Conservation (phyloP, 2,329 filamentous ascomycete genomes). For the Pyrenophora seminiperda region DNA sequence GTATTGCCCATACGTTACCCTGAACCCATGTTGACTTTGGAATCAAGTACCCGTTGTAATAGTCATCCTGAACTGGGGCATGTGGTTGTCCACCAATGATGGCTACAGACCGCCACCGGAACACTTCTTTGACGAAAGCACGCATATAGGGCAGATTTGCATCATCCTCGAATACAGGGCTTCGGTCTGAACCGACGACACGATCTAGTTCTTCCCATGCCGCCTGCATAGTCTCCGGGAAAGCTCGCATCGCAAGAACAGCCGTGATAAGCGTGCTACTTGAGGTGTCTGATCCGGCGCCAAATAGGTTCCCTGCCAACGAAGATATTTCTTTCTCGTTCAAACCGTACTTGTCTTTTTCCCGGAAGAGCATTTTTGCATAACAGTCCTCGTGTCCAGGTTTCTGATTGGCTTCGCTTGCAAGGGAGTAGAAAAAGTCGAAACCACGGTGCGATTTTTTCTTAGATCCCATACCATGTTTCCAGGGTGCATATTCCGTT, state of each 20-base stretch:
- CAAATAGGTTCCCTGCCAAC: constrained; percentile 40
- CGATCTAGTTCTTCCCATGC: constrained; percentile 44
- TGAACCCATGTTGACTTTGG: constrained; percentile 49
- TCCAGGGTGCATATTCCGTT: constrained; percentile 52
- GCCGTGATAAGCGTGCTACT: constrained; percentile 44
- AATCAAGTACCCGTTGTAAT: constrained; percentile 47
- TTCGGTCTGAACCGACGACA: constrained; percentile 39
- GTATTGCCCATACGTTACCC: constrained; percentile 51
- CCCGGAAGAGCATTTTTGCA: constrained; percentile 51
- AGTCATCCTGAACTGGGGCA: constrained; percentile 43
- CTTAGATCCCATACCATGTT: constrained; percentile 38
- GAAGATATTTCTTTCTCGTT: constrained; percentile 40
- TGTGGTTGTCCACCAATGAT: constrained; percentile 47
- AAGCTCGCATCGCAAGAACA: constrained; percentile 42
- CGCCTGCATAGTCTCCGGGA: constrained; percentile 35
- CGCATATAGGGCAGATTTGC: constrained; percentile 47
- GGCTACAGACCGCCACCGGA: constrained; percentile 43
- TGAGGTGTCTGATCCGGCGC: constrained; percentile 43
- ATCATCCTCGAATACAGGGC: constrained; percentile 44
- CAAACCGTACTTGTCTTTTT: constrained; percentile 36
- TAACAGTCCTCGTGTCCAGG: constrained; percentile 42
- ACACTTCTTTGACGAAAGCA: constrained; percentile 44
- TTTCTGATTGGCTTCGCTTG: constrained; percentile 37
- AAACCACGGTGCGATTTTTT: constrained; percentile 36
- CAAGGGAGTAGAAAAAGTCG: constrained; percentile 45